Base-by-base conservation (phyloP, 169 alveolate genomes). In the Plasmodium adleri region DNA sequence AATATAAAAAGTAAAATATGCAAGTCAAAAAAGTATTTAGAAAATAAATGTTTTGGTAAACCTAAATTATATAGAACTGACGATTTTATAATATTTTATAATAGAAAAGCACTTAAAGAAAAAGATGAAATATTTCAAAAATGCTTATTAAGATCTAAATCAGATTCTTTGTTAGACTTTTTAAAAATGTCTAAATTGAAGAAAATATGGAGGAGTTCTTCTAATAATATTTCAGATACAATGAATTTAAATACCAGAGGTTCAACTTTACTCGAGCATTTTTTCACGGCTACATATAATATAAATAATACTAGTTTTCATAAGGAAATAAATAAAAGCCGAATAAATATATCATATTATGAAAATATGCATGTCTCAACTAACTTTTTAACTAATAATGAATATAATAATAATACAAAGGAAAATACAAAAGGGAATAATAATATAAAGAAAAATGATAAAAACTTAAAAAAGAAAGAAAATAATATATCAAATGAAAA, bases 101-200 rank as follows among this genome's bases (percentile, higher is more conserved):
- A 83, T 12, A 83, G 70, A 67, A 83, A 83, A 67, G 22, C 67
- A 1, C 17, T 83, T 28, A 83, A 68, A 20, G 91, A 83, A 68
- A 83, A 83, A 39, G 83, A 83, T 58, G 83, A 83, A 13, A 54
- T 58, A 22, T 49, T 56, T n/a, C 62, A 83, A n/a, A 62, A 83
- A 12, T 83, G 91, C 10, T 49, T 83, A 3, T 39, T 83, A 20
- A 68, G 91, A 58, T 83, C 91, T 13, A 83, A 83, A 49, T 83
- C 91, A 13, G 91, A 83, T 83, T 43, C 91, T 12, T 39, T 83
- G 13, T 17, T 83, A 12, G 91, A 83, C 45, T 83, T 83, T 68
- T 83, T 83, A 68, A 83, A 83, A 32, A 54, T 17, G 28, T 68
- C 47, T 3, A 56, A 28, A 68, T 56, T 83, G 49, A 60, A 83